Conservation (phyloP, 768 basidiomycete species). For the Auricularia sp. region DNA sequence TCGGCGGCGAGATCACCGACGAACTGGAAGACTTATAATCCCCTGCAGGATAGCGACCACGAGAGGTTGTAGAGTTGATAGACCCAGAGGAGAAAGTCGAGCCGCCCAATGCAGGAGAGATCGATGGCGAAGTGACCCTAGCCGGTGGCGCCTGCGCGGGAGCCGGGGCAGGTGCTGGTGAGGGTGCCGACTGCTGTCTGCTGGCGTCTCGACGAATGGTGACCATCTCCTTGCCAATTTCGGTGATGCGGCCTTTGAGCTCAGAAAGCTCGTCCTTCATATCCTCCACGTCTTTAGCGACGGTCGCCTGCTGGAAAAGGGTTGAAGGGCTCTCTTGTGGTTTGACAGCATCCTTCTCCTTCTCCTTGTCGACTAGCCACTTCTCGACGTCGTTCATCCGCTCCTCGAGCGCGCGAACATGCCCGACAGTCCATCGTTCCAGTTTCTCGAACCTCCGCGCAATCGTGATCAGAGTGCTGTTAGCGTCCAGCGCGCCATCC, state of each 20-base stretch:
- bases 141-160: not conserved
- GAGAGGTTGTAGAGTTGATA: conserved; percentile 18
- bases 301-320: conserved; percentile 11
- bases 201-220: conserved; percentile 28
- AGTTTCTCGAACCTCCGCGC: conserved; percentile 81
- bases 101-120: conserved; percentile 1
- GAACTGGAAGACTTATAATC: conserved; percentile 49
- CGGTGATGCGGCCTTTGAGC: conserved; percentile 62
- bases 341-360: conserved; percentile 39
- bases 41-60: conserved; percentile 69
- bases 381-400: conserved; percentile 87
- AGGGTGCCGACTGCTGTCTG: not conserved
- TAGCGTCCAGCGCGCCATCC: conserved; percentile 65
- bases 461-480: conserved; percentile 62
- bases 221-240: conserved; percentile 74
- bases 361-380: conserved; percentile 81
- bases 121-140: no score
- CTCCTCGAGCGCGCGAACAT: conserved; percentile 82
- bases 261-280: conserved; percentile 63
- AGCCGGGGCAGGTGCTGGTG: not conserved
- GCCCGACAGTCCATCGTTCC: conserved; percentile 82
- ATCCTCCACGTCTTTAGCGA: conserved; percentile 37
- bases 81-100: not conserved
- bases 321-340: conserved; percentile 1
- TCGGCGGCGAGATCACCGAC: conserved; percentile 1